Conservation (phyloP, 371 early-diverging fungal genomes). For the Apophysomyces sp. region DNA sequence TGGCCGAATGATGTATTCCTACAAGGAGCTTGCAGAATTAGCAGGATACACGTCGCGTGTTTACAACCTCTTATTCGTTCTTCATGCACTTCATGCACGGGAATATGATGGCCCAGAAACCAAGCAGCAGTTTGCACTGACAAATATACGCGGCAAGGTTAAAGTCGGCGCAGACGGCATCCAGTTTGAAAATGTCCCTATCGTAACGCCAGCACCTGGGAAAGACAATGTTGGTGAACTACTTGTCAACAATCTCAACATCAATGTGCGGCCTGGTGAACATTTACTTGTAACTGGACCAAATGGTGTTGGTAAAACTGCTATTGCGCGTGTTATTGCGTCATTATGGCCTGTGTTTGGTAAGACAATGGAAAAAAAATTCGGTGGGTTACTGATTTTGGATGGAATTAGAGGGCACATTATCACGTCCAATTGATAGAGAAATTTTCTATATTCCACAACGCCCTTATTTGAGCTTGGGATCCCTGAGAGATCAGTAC, state of each 20-base stretch:
- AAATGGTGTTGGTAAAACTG: conserved; percentile 83
- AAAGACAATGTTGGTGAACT: conserved; percentile 63
- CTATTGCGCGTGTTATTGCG: conserved; percentile 78
- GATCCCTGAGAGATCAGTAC: conserved; percentile 83
- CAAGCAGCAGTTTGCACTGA: conserved; percentile 36
- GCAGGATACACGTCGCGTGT: conserved; percentile 88
- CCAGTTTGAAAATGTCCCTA: conserved; percentile 63
- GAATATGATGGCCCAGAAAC: conserved; percentile 42
- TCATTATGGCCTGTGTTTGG: conserved; percentile 89
- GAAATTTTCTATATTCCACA: conserved; percentile 90
- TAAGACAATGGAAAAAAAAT: conserved; percentile 18
- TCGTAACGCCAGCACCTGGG: conserved; percentile 68
- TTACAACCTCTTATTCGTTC: conserved; percentile 69
- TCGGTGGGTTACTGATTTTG: neutral
- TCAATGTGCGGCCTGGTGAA: conserved; percentile 66
- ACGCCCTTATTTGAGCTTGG: conserved; percentile 85
- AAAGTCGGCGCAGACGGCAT: conserved; percentile 43
- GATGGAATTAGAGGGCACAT: conserved; percentile 48
- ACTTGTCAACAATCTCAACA: conserved; percentile 56
- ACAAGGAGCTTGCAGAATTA: conserved; percentile 83
- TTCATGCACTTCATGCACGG: conserved; percentile 57
- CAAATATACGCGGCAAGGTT: conserved; percentile 53
- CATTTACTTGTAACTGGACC: conserved; percentile 77
- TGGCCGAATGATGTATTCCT: conserved; percentile 89
- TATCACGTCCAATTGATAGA: conserved; percentile 62